Base-by-base conservation (phyloP, 1,139 yeast species). In the Saccharomyces hybrid region DNA sequence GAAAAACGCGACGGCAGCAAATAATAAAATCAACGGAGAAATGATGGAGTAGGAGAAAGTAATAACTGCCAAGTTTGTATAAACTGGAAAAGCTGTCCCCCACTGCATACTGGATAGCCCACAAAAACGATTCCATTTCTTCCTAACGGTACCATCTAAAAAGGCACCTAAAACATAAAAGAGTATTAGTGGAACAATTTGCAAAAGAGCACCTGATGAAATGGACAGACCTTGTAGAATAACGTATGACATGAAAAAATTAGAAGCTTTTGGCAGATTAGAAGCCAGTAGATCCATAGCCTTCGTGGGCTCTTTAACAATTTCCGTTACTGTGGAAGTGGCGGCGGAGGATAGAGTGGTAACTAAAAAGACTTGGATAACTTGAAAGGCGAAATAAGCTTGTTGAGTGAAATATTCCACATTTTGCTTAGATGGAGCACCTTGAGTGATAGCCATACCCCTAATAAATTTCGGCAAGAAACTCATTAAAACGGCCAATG, bases 21-120 rank as follows among this genome's bases (percentile, higher is more conserved):
- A 91, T 5, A 82, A 75, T 60, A 93, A 73, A 58, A 85, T 78
- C 54, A 85, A 69, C 50, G 98, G 98, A 1, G 97, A 79, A 65
- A 91, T 88, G 57, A 90, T 78, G 2, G 96, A 75, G 71, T 88
- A 93, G 6, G 91, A 82, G 59, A 91, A 75, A 48, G 86, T 75
- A 60, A 93, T 88, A 57, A 89, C 88, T 2, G 88, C 87, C 76
- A 91, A 80, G 69, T 86, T 83, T 50, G 96, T 84, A 73, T 86
- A 89, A 7, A 83, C 76, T 5, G 97, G 97, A 78, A 87, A 91
- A 2, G 83, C 76, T 1, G 96, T 87, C 58, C 99, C 99, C 95
- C 96, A 93, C 19, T 81, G 77, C 64, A 86, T 78, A 1, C 81
- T 67, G 9, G 84, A 81, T 60, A 93, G 74, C 2, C 77, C 77